phyloP scores from a whole-genome alignment of 495 filamentous ascomycete species.

The Penicillium bialowiezense region DNA sequence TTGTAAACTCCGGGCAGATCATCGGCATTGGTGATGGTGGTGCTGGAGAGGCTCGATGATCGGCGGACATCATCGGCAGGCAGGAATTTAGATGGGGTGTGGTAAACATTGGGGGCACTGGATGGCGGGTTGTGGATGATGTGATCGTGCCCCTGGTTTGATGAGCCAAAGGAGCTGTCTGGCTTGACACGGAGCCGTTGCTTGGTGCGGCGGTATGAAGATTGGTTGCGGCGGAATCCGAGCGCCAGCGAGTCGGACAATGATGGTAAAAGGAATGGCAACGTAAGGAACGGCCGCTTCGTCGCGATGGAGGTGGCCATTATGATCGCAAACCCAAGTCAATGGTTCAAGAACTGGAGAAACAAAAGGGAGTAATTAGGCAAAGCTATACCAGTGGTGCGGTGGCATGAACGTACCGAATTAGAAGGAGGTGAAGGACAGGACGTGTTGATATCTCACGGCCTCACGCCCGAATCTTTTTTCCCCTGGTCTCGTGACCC shows the following conservation, averaged over 20 bases:
- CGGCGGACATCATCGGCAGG: constrained; percentile 74
- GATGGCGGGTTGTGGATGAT: constrained; percentile 96
- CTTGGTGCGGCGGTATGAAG: constrained; percentile 66
- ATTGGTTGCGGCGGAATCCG: constrained; percentile 56
- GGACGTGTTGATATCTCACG: constrained; percentile 12
- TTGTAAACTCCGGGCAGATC: constrained; percentile 57
- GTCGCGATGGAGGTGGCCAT: constrained; percentile 33
- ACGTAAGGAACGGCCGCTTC: constrained; percentile 40
- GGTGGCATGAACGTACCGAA: too few relatives aligned
- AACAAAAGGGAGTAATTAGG: background rate
- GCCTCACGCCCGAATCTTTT: constrained; percentile 24
- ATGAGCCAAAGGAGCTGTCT: constrained; percentile 64
- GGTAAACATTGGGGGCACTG: constrained; percentile 72
- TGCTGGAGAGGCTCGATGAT: constrained; percentile 40
- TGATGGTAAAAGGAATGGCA: constrained; percentile 40
- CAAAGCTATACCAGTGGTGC: background rate
- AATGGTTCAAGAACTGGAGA: background rate
- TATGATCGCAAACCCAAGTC: constrained; percentile 6
- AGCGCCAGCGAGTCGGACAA: constrained; percentile 33
- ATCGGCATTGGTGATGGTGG: constrained; percentile 19
- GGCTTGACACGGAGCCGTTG: constrained; percentile 70
- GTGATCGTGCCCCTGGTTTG: constrained; percentile 50
- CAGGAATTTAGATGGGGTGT: constrained; percentile 89
- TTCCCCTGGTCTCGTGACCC: constrained; percentile 26
- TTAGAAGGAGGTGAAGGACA: background rate